A percentile compares a stretch with the other conserved stretches of the same genome.
Evolutionary conservation across 768 basidiomycete genomes (phyloP).

Genomic region (Russula vinacea): DNA sequence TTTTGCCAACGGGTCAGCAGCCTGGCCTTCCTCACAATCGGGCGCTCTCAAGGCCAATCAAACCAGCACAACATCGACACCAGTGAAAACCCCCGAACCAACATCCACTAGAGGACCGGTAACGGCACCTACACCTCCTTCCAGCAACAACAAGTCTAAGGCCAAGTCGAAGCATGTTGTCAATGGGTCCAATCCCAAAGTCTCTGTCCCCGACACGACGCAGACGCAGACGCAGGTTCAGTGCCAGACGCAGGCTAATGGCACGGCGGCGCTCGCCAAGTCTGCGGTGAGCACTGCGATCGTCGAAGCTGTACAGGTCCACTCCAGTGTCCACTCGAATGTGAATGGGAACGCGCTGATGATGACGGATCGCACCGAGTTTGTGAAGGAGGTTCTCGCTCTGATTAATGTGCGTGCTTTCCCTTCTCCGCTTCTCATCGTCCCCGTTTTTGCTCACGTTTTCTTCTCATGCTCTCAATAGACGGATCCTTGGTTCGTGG

Average conservation of each 20-base stretch:
- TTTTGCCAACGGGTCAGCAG: background rate
- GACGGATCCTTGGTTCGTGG: constrained; percentile 67
- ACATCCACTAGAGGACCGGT: background rate
- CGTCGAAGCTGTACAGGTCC: constrained; percentile 22
- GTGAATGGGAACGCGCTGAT: constrained; percentile 14
- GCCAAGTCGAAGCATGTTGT: constrained; percentile 9
- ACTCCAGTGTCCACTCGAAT: constrained; percentile 15
- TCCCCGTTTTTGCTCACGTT: background rate
- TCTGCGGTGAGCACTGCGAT: constrained; percentile 24
- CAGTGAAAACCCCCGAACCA: background rate
- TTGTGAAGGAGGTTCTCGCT: constrained; percentile 69
- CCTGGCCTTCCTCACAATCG: background rate
- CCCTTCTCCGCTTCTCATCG: too few species aligned
- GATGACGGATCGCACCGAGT: constrained; percentile 38
- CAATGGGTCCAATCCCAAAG: constrained; percentile 18
- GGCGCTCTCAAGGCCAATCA: constrained; percentile 3
- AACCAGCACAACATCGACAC: background rate
- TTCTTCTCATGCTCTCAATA: constrained; percentile 32
- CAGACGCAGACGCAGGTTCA: background rate
- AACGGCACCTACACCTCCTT: background rate
- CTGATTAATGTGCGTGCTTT: constrained; percentile 41
- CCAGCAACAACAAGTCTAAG: constrained; percentile 13
- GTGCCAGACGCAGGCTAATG: background rate
- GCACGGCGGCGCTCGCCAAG: constrained; percentile 14
- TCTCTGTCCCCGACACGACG: background rate